Conservation (phyloP, 805 yeast genomes). For the Sugiyamaella valdiviana region DNA sequence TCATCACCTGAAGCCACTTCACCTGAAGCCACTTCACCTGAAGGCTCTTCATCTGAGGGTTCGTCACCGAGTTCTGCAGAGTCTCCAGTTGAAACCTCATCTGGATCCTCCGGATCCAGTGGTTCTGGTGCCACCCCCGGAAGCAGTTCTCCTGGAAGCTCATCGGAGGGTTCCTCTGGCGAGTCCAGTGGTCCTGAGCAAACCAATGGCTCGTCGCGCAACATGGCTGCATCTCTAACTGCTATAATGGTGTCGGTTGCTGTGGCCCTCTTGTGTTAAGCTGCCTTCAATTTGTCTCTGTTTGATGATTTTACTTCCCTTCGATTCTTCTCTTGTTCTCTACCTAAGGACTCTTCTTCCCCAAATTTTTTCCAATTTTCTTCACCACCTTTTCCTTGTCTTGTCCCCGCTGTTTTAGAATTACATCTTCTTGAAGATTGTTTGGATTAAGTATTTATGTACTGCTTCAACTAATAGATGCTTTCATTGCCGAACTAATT, state of each 20-base stretch:
- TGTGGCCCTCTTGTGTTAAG: neutral
- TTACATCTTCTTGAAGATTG: no score
- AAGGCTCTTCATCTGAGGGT: no score
- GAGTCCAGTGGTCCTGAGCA: neutral
- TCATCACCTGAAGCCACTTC: no score
- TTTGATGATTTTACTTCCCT: neutral
- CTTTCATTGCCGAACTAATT: neutral
- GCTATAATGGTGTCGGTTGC: neutral
- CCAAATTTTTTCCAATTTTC: no score
- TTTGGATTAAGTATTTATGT: neutral
- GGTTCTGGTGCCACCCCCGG: conserved; percentile 32
- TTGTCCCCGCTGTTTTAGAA: no score
- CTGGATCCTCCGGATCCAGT: conserved; percentile 37
- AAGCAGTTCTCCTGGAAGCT: conserved; percentile 26
- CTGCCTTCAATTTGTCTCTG: neutral
- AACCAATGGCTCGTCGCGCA: conserved; percentile 34
- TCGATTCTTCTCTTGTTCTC: neutral
- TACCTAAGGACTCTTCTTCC: neutral
- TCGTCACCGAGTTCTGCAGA: no score
- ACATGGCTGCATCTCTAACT: neutral
- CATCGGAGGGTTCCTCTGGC: no score
- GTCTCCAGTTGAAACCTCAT: no score
- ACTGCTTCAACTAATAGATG: neutral
- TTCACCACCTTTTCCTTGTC: no score
- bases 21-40: no score